These are phyloP conservation scores for Omphalotus guepiniiformis DNA, from an alignment of 768 basidiomycete species.

Conservation along the genomic window DNA sequence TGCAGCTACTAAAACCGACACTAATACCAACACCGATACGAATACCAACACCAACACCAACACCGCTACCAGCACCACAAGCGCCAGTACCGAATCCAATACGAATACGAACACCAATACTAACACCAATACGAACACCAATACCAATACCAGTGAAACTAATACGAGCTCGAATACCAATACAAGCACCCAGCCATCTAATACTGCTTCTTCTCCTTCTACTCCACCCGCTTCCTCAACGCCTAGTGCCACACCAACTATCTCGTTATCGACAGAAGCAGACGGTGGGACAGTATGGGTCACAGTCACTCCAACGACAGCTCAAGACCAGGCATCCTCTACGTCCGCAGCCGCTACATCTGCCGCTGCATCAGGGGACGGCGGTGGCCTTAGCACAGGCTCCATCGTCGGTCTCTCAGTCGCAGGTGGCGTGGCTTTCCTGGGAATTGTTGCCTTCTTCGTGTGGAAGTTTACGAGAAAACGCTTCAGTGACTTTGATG, in stretches of 20 bases:
- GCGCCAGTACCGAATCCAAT: background rate
- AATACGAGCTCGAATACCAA: constrained; percentile 7
- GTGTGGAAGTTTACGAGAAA: constrained; percentile 87
- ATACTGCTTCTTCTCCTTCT: background rate
- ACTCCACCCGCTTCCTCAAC: constrained; percentile 8
- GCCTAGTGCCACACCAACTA: constrained; percentile 4
- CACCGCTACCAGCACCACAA: constrained; percentile 1
- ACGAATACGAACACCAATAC: background rate
- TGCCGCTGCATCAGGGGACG: constrained; percentile 13
- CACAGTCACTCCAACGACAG: constrained; percentile 8
- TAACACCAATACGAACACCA: constrained; percentile 1
- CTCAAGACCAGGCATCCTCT: constrained; percentile 17
- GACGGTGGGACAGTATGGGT: constrained; percentile 26
- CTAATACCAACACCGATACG: constrained; percentile 9
- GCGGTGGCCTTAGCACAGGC: constrained; percentile 52
- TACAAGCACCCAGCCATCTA: constrained; percentile 2
- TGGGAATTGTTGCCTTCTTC: constrained; percentile 71
- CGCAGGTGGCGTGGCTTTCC: constrained; percentile 70
- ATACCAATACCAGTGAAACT: background rate
- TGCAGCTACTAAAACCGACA: constrained; percentile 1
- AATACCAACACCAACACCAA: background rate
- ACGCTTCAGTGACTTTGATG: constrained; percentile 70
- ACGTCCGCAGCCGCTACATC: constrained; percentile 23
- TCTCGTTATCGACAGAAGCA: constrained; percentile 21
- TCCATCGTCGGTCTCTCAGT: constrained; percentile 80